Base-by-base conservation (phyloP, 2,329 filamentous ascomycete species). In the Ophiosphaerella herpotricha region DNA sequence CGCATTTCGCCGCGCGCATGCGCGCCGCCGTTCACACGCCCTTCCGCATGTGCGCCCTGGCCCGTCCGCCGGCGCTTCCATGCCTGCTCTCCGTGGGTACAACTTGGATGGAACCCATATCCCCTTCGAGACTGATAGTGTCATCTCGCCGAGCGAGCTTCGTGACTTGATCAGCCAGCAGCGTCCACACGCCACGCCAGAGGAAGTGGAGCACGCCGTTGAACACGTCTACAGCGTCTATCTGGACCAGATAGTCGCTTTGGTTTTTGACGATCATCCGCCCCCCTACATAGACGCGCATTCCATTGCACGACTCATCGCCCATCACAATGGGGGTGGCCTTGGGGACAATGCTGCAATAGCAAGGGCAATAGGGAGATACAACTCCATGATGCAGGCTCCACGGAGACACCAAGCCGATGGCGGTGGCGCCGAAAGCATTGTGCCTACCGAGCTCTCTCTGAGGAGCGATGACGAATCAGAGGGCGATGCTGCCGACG, bases 1-100 rank as follows among this genome's bases (percentile, higher is more conserved):
- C 70, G 87, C 87, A 9, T 67, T 89, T 33, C 84, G 86, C 54
- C 81, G 82, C 39, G 67, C 74, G 29, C 77, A 77, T 21, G 67
- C 72, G 3, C 61, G 61, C 32, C 48, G 32, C 5, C 60, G 57
- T 42, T 52, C 74, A 73, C 46, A 56, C 32, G 51, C 52, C 14
- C 11, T 29, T 8, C 9, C 11, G 26, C 26, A 11, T 29, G 7
- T 11, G 11, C 26, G 26, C 7, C 26, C 26, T 29, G 26, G 6
- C 26, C 7, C 11, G 9, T 11, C 7, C 11, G 4, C 11, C 11
- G 26, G 6, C 7, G 26, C 2, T 37, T 52, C 66, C 24, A 35
- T 63, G 11, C 48, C 54, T 23, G 40, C 58, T 4, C 54, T 71
- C 36, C 67, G 67, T 43, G 60, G 64, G 13, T 56, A 66, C 43